Percentiles rank a stretch among this genome's conserved stretches.
phyloP scores from a whole-genome alignment of 345 rosid genomes.

The Sisymbrium irio region DNA sequence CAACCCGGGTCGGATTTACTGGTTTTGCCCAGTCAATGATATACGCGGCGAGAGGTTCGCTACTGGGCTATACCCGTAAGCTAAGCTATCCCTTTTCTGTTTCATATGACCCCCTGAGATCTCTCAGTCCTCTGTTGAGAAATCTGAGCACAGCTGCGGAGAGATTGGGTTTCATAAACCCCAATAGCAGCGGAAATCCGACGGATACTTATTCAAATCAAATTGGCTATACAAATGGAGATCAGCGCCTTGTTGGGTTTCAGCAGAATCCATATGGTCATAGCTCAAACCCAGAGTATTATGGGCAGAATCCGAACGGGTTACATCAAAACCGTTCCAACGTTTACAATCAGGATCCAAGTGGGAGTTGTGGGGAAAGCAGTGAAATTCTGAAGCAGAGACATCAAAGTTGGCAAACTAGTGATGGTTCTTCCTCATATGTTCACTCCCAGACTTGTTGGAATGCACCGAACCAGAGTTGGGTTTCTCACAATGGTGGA shows the following conservation, averaged over 20 bases:
- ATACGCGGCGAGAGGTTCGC: slow-evolving; percentile 36
- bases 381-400: no score
- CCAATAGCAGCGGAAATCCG: not conserved
- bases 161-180: slow-evolving; percentile 32
- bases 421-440: not conserved
- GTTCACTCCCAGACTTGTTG: no score
- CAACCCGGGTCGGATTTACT: not conserved
- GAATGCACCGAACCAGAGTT: not conserved
- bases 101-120: slow-evolving; percentile 10
- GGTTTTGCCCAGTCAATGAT: slow-evolving; percentile 24
- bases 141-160: slow-evolving; percentile 46
- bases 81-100: slow-evolving; percentile 35
- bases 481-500: not conserved
- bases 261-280: no score
- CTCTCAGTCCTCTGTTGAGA: slow-evolving; percentile 27
- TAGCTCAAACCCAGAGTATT: no score
- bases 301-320: no score
- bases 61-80: slow-evolving; percentile 37
- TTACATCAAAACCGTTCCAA: no score
- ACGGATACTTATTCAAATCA: slow-evolving; percentile 12
- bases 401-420: no score
- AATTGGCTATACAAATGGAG: not conserved
- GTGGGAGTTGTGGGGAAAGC: not conserved
- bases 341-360: not conserved
- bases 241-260: slow-evolving; percentile 22